Percentiles rank a stretch among this genome's conserved stretches.
Evolutionary conservation across 1,284 basidiomycete species (phyloP).

Genomic region (Xerocomus nothofagi): DNA sequence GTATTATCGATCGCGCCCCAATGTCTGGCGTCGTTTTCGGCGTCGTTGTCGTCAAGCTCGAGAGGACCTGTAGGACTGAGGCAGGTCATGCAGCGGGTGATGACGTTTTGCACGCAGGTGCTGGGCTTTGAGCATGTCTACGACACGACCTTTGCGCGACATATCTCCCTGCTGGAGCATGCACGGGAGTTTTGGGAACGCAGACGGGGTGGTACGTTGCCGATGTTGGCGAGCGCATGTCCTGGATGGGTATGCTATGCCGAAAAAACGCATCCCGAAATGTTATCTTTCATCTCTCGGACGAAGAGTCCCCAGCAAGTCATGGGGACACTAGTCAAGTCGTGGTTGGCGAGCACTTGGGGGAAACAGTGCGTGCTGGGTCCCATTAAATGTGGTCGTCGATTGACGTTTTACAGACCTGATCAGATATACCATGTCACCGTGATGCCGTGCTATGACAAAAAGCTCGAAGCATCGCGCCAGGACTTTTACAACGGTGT

Average conservation of each 20-base stretch:
- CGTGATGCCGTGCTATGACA: slow-evolving; percentile 99
- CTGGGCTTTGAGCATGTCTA: slow-evolving; percentile 79
- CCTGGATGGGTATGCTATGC: slow-evolving; percentile 99
- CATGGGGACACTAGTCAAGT: slow-evolving; percentile 92
- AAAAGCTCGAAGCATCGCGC: slow-evolving; percentile 96
- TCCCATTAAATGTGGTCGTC: slow-evolving; percentile 1
- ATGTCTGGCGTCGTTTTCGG: slow-evolving; percentile 85
- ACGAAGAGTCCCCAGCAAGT: slow-evolving; percentile 95
- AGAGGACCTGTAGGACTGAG: slow-evolving; percentile 51
- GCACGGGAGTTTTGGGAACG: slow-evolving; percentile 81
- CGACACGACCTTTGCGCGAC: slow-evolving; percentile 94
- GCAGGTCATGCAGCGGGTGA: slow-evolving; percentile 68
- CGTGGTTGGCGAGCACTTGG: slow-evolving; percentile 70
- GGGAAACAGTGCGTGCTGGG: slow-evolving; percentile 57
- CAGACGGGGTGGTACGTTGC: slow-evolving; percentile 50
- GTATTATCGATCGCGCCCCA: slow-evolving; percentile 92
- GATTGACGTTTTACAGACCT: slow-evolving; percentile 50
- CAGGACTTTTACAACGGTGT: slow-evolving; percentile 84
- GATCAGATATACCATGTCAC: slow-evolving; percentile 92
- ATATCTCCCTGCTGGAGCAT: slow-evolving; percentile 84
- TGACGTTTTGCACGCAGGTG: slow-evolving; percentile 56
- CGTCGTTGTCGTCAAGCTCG: slow-evolving; percentile 57
- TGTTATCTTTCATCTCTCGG: slow-evolving; percentile 86
- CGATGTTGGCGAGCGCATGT: slow-evolving; percentile 95
- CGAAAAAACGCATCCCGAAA: slow-evolving; percentile 94